Percentiles rank a stretch among this genome's conserved stretches.
Conservation (phyloP, 257 asterid species). For the Haberlea rhodopensis region DNA sequence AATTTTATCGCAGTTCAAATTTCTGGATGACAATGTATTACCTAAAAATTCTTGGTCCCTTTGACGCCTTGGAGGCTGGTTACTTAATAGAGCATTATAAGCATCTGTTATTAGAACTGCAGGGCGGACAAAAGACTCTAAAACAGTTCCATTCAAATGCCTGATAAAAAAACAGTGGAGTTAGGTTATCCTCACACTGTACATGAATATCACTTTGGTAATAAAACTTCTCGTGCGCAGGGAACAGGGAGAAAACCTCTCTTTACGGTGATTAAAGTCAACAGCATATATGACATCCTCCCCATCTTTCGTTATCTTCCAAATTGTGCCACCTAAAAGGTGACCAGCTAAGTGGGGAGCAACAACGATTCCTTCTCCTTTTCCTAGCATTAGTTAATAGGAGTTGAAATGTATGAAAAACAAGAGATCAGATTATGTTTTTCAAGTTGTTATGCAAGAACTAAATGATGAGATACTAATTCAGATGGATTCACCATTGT, state of each 20-base stretch:
- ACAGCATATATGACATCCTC: constrained; percentile 98
- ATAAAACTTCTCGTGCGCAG: constrained; percentile 23
- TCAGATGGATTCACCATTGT: constrained; percentile 20
- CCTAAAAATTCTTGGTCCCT: constrained; percentile 95
- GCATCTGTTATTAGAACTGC: constrained; percentile 95
- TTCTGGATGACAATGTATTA: constrained; percentile 30
- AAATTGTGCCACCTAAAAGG: constrained; percentile 88
- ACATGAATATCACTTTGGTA: constrained; percentile 26
- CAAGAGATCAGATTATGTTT: constrained; percentile 12
- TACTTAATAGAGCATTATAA: constrained; percentile 76
- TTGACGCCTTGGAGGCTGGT: constrained; percentile 91
- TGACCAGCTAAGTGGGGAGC: constrained; percentile 99
- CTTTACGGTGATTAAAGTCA: constrained; percentile 96
- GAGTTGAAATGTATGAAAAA: constrained; percentile 23
- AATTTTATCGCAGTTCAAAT: constrained; percentile 16
- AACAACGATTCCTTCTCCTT: constrained; percentile 99
- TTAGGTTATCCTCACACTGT: constrained; percentile 24
- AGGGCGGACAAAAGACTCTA: constrained; percentile 97
- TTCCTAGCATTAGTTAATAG: constrained; percentile 47
- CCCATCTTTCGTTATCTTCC: constrained; percentile 98
- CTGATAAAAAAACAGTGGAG: constrained; percentile 47
- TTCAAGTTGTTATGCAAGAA: constrained; percentile 10
- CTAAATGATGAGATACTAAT: constrained; percentile 12
- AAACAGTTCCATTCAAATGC: constrained; percentile 88
- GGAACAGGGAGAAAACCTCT: constrained; percentile 54